phyloP scores from a whole-genome alignment of 108 stramenopile species.

The Nitzschia sp. region DNA sequence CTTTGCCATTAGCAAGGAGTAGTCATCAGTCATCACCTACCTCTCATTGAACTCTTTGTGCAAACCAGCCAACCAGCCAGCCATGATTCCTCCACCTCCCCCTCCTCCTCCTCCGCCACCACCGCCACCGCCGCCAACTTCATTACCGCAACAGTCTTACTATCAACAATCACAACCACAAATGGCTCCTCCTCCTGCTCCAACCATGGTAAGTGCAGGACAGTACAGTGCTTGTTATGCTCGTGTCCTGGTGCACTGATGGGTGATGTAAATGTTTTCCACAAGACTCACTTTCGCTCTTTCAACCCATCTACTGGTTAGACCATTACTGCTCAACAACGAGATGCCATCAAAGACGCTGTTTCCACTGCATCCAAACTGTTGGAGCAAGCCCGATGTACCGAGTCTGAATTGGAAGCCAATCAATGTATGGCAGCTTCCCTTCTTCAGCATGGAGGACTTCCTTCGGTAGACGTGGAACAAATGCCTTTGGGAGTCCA shows the following conservation, averaged over 20 bases:
- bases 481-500: conserved; percentile 64
- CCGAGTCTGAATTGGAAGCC: conserved; percentile 70
- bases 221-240: background rate
- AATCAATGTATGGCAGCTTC: conserved; percentile 57
- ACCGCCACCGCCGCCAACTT: conserved; percentile 37
- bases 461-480: conserved; percentile 27
- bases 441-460: conserved; percentile 31
- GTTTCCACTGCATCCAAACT: conserved; percentile 23
- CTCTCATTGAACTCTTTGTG: too few relatives aligned
- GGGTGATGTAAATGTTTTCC: background rate
- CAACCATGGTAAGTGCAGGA: conserved; percentile 19
- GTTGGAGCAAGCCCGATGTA: conserved; percentile 64
- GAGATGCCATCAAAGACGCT: conserved; percentile 25
- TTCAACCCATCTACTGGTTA: conserved; percentile 8
- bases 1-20: too few relatives aligned
- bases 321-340: conserved; percentile 24
- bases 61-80: too few relatives aligned
- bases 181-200: conserved; percentile 36
- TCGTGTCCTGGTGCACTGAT: background rate
- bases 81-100: background rate
- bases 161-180: conserved; percentile 28
- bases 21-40: too few relatives aligned
- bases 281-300: conserved; percentile 4
- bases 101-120: conserved; percentile 17
- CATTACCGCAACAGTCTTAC: conserved; percentile 32